These are phyloP conservation scores for Coemansia sp. DNA, from an alignment of 192 early-diverging fungal species.

Conservation along the genomic window DNA sequence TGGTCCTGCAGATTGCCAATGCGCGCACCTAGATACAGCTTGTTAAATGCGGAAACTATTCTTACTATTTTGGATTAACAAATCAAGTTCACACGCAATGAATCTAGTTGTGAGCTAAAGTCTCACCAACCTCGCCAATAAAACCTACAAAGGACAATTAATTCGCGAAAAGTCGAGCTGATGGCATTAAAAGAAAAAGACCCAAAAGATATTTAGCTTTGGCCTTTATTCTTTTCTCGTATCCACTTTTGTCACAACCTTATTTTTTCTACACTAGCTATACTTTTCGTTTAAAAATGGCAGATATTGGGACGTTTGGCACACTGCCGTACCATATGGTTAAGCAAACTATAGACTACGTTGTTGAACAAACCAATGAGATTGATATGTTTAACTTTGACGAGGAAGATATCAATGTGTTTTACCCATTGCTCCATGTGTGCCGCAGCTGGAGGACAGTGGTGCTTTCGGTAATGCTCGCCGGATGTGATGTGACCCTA, in stretches of 20 bases:
- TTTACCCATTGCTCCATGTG: background rate
- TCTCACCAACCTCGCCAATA: no score
- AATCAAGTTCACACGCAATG: no score
- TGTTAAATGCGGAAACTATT: no score
- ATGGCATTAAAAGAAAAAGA: no score
- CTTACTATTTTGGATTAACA: no score
- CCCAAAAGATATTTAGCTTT: no score
- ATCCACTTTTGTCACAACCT: background rate
- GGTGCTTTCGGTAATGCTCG: background rate
- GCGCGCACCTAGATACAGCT: conserved; percentile 58
- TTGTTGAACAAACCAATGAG: background rate
- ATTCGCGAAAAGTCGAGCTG: no score
- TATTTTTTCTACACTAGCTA: background rate
- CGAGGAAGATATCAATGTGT: background rate
- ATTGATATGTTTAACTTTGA: background rate
- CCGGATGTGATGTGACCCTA: background rate
- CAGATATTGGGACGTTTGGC: background rate
- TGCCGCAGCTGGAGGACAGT: background rate
- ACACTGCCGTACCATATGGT: background rate
- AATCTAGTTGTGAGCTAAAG: no score
- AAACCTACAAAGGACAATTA: no score
- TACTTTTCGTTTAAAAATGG: background rate
- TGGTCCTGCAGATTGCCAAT: conserved; percentile 78
- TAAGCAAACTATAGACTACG: background rate
- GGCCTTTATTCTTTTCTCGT: background rate